Conservation (phyloP, 2,329 filamentous ascomycete genomes). For the Colletotrichum agaves region DNA sequence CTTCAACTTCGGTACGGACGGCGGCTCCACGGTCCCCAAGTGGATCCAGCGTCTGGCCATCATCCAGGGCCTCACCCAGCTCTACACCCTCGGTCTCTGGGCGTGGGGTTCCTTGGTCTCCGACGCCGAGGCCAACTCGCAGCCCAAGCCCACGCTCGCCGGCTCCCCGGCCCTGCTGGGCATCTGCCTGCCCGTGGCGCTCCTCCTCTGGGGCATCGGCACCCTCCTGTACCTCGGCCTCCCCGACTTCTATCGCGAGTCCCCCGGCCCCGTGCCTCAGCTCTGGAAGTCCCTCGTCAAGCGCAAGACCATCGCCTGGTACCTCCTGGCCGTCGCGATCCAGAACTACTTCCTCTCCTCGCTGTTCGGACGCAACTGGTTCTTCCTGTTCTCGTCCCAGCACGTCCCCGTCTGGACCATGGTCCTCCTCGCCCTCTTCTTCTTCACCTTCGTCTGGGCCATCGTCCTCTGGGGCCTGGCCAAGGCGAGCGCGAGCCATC, state of each 20-base stretch:
- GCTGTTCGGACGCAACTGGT: constrained; percentile 75
- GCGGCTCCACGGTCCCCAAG: constrained; percentile 68
- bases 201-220: constrained; percentile 68
- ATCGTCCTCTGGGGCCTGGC: constrained; percentile 62
- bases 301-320: constrained; percentile 75
- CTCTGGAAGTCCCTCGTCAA: constrained; percentile 72
- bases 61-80: constrained; percentile 74
- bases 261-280: constrained; percentile 70
- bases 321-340: constrained; percentile 70
- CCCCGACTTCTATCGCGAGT: constrained; percentile 73
- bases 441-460: constrained; percentile 67
- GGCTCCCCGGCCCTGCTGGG: constrained; percentile 48
- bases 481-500: constrained; percentile 67
- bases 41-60: constrained; percentile 75
- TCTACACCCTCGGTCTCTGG: constrained; percentile 74
- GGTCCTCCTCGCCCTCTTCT: constrained; percentile 64
- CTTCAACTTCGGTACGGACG: constrained; percentile 74
- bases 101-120: constrained; percentile 65
- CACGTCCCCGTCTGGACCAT: constrained; percentile 67
- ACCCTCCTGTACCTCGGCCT: constrained; percentile 67
- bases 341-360: constrained; percentile 76
- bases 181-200: constrained; percentile 67
- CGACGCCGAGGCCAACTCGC: constrained; percentile 31
- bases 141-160: constrained; percentile 42
- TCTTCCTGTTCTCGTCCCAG: constrained; percentile 68